Evolutionary conservation across 306 rosid genomes (phyloP), one percentile per base, ranked within the genome.

Genomic region (Rubus idaeus): DNA sequence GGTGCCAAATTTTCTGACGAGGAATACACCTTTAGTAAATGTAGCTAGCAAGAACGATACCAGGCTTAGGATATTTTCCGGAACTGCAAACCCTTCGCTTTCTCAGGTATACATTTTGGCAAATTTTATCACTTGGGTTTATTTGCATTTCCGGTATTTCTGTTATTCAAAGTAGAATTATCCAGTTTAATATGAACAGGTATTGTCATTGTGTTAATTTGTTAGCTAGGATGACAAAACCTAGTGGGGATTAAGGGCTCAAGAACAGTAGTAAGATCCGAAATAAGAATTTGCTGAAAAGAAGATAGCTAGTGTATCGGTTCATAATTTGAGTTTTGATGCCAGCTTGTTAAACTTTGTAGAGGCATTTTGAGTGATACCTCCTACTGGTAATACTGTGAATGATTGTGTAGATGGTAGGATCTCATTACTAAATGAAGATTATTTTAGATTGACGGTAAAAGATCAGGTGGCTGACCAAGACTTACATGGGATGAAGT

Each of bases 61-160:
- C 18, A 85, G 97, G 52, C 98, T 93, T 45, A 80, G 93, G 17
- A 84, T 93, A 35, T 93, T 93, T 71, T 91, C 98, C 13, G 98
- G 98, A 39, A 89, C 98, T 13, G 96, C 98, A 0, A 93, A 93
- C 81, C 92, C 92, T 0, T 83, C 91, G 0, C 96, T 93, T 11
- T 86, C 98, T 76, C 98, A 89, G 87, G 93, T 86, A 4, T 40
- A 7, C 4, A 35, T 35, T 20, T 53, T 6, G 10, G 6, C 26
- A 2, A 21, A 44, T 52, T 53, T 10, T 41, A 30, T 30, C 35
- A 30, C 35, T 30, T 30, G 35, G 35, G 35, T 30, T 30, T 30
- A 30, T 30, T 30, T 30, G 35, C 35, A 30, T 30, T 30, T 30
- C 35, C 35, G 35, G n/a, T 23, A 8, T 3, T 76, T 5, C 5